Evolutionary conservation across 164 flowering plant species (phyloP).

Genomic region (Nymphaea thermarum): DNA sequence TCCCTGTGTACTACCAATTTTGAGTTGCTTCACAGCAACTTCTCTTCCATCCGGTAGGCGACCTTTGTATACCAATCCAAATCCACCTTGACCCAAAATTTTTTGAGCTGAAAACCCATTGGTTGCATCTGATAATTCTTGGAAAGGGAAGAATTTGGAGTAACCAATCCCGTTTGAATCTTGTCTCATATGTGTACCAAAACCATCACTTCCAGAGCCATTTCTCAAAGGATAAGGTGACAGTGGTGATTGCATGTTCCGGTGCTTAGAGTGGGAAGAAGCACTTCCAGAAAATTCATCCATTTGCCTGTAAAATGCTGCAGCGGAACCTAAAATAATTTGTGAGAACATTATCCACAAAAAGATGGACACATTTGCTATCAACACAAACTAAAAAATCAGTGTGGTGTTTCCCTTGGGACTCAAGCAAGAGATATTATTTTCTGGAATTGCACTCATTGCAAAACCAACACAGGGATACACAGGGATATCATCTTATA

Average conservation of each 20-base stretch:
- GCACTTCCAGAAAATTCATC: not conserved
- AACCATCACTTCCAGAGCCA: constrained; percentile 28
- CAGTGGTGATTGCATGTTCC: constrained; percentile 18
- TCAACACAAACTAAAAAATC: no score
- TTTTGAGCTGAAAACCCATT: constrained; percentile 66
- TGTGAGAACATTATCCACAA: not conserved
- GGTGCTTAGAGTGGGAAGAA: constrained; percentile 29
- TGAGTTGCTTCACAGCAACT: constrained; percentile 80
- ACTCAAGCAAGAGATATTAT: no score
- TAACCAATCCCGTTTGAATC: constrained; percentile 61
- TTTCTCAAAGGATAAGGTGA: constrained; percentile 33
- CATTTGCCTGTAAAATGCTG: not conserved
- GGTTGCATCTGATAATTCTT: constrained; percentile 55
- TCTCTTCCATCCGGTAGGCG: constrained; percentile 61
- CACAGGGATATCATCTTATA: no score
- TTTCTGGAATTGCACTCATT: no score
- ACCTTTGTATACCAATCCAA: constrained; percentile 80
- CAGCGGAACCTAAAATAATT: not conserved
- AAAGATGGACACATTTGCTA: no score
- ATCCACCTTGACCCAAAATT: constrained; percentile 86
- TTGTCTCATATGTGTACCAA: constrained; percentile 18
- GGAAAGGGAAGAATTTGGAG: constrained; percentile 57
- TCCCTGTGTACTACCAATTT: constrained; percentile 79
- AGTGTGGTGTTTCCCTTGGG: no score
- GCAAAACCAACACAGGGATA: no score